Evolutionary conservation across 306 rosid species (phyloP), one percentile per base, ranked within the genome.

Genomic region (Luffa acutangula): DNA sequence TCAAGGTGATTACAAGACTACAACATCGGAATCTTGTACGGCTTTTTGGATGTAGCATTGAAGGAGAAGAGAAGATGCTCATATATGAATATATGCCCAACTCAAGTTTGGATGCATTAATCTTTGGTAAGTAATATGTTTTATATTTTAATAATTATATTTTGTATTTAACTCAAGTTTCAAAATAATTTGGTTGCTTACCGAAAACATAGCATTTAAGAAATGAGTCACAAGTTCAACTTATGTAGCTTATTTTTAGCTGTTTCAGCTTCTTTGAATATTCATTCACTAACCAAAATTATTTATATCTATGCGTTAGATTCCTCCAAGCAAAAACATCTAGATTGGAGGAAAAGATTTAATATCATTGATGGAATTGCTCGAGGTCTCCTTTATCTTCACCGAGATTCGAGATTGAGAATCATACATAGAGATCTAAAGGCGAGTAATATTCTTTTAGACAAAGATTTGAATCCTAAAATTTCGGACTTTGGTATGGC

Each of bases 61-160:
- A 85, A 80, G 18, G 81, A 64, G 83, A 78, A 0, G 88, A 87
- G 42, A 86, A 80, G n/a, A 85, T 87, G 77, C 41, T 87, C 75
- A 79, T 87, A 2, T 87, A 87, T 76, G 90, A 83, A 49, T 85
- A 79, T 77, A 85, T 87, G 90, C 87, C 87, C 75, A 88, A 88
- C 59, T 76, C 70, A 49, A 88, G 87, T 52, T 82, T 84, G 82
- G 87, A 84, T 75, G 84, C 89, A 3, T 82, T 83, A 63, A 67
- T 88, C 12, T 88, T 88, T 43, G 86, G 56, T 39, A 39, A 3
- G 42, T 39, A 3, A 73, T 18, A 14, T 25, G 5, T 18, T 4
- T 20, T 53, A 1, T 0, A 1, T 25, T 11, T 52, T 33, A 65
- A 15, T 39, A 3, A 39, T 39, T 39, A 39, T 39, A 39, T 25